These are phyloP conservation scores for Ceratobasidium sp. DNA, from an alignment of 1,284 basidiomycete species.

Conservation along the genomic window DNA sequence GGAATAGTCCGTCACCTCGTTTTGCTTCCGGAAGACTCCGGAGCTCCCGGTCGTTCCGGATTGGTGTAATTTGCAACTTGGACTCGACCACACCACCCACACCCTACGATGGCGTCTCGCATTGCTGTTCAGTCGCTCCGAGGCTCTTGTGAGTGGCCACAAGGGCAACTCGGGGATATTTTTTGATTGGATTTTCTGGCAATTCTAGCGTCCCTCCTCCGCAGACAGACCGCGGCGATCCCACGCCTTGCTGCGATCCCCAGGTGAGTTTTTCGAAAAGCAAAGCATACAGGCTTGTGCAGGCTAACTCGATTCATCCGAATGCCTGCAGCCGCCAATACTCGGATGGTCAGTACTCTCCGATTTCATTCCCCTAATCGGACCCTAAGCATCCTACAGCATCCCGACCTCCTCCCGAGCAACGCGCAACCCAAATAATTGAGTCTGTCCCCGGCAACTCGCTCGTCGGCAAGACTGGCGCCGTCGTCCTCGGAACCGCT, in stretches of 20 bases:
- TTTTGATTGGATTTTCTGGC: conserved; percentile 15
- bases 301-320: neutral
- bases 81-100: conserved; percentile 15
- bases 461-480: conserved; percentile 93
- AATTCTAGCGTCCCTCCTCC: conserved; percentile 43
- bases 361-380: conserved; percentile 43
- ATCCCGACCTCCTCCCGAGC: conserved; percentile 65
- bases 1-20: neutral
- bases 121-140: conserved; percentile 52
- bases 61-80: conserved; percentile 36
- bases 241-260: conserved; percentile 45
- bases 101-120: conserved; percentile 50
- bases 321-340: conserved; percentile 44
- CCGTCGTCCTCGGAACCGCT: conserved; percentile 90
- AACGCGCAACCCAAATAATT: conserved; percentile 90
- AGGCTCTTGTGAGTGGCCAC: conserved; percentile 45
- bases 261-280: conserved; percentile 39
- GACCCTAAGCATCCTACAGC: conserved; percentile 29
- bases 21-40: conserved; percentile 24
- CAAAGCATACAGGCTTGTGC: neutral
- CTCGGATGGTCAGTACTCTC: conserved; percentile 46
- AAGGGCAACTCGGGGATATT: neutral
- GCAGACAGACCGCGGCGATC: conserved; percentile 46
- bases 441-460: conserved; percentile 92
- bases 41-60: conserved; percentile 12